Conservation (phyloP, 2,329 filamentous ascomycete genomes). For the Diatrype stigma region DNA sequence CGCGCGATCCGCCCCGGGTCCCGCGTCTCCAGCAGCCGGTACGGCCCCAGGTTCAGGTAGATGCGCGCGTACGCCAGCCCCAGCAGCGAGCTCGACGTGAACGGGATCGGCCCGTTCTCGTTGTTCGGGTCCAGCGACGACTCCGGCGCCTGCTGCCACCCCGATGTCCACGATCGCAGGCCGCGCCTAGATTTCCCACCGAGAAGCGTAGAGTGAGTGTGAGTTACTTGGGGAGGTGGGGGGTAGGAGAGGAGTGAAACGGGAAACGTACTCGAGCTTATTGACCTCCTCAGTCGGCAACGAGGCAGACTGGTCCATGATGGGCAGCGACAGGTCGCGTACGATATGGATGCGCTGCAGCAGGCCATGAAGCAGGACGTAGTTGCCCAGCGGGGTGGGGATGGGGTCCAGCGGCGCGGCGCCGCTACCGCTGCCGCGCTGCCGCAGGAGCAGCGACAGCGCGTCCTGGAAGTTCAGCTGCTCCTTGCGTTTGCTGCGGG, state of each 20-base stretch:
- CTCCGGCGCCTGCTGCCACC: constrained; percentile 35
- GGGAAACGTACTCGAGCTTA: constrained; percentile 29
- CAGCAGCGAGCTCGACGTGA: constrained; percentile 42
- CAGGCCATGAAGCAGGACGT: constrained; percentile 32
- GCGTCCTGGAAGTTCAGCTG: constrained; percentile 35
- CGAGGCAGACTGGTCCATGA: constrained; percentile 27
- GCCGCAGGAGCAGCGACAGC: constrained; percentile 27
- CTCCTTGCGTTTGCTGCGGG: constrained; percentile 21
- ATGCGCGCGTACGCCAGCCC: constrained; percentile 43
- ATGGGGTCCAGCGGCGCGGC: constrained; percentile 28
- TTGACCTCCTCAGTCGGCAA: constrained; percentile 32
- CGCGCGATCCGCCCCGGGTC: constrained; percentile 36
- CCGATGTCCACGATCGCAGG: constrained; percentile 33
- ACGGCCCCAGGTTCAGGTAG: constrained; percentile 40
- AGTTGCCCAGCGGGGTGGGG: constrained; percentile 34
- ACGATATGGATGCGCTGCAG: constrained; percentile 36
- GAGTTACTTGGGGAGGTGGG: too few species aligned
- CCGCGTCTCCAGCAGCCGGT: constrained; percentile 38
- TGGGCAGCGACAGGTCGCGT: constrained; percentile 31
- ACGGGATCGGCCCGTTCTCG: constrained; percentile 36
- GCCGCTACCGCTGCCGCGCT: constrained; percentile 19
- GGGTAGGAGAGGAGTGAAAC: too few species aligned
- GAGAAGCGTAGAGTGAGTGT: too few species aligned
- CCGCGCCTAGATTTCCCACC: constrained; percentile 28
- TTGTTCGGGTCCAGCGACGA: constrained; percentile 36